Evolutionary conservation across 2,329 filamentous ascomycete genomes (phyloP).

Genomic region (Sporothrix pseudoabietina): DNA sequence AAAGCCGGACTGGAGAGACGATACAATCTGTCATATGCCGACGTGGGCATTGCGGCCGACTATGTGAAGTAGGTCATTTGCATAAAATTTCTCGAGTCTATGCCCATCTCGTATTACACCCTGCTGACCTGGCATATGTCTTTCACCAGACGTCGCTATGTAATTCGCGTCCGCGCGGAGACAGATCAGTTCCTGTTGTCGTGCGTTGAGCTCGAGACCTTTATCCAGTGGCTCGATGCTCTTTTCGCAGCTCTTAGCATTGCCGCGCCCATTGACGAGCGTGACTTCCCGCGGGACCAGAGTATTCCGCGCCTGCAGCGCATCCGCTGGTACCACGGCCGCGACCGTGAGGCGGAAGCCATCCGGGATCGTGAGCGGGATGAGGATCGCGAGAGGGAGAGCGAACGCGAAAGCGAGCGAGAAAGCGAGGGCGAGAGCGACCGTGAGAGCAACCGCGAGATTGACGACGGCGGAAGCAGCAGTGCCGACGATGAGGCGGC

Average conservation of each 20-base stretch:
- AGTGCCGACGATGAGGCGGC: slow-evolving; percentile 21
- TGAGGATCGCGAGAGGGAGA: slow-evolving; percentile 22
- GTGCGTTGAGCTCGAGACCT: slow-evolving; percentile 64
- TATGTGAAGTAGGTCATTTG: slow-evolving; percentile 64
- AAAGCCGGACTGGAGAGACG: slow-evolving; percentile 61
- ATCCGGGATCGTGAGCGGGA: slow-evolving; percentile 27
- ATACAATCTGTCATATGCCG: slow-evolving; percentile 75
- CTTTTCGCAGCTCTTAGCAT: slow-evolving; percentile 75
- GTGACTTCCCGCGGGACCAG: slow-evolving; percentile 64
- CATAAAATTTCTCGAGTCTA: not conserved
- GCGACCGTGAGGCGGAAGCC: slow-evolving; percentile 38
- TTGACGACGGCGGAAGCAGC: slow-evolving; percentile 4
- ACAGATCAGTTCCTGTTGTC: slow-evolving; percentile 73
- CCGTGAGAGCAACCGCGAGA: slow-evolving; percentile 15
- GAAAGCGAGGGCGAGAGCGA: slow-evolving; percentile 22
- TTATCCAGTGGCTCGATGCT: slow-evolving; percentile 68
- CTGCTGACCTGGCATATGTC: slow-evolving; percentile 28
- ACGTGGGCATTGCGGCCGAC: slow-evolving; percentile 73
- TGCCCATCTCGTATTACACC: not conserved
- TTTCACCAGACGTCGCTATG: slow-evolving; percentile 57
- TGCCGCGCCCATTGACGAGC: slow-evolving; percentile 69
- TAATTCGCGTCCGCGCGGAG: slow-evolving; percentile 72
- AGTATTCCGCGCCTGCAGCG: slow-evolving; percentile 61
- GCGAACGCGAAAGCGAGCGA: slow-evolving; percentile 19
- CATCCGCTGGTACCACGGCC: slow-evolving; percentile 53